Conservation (phyloP, 805 yeast species). For the Zygotorulaspora sp. region DNA sequence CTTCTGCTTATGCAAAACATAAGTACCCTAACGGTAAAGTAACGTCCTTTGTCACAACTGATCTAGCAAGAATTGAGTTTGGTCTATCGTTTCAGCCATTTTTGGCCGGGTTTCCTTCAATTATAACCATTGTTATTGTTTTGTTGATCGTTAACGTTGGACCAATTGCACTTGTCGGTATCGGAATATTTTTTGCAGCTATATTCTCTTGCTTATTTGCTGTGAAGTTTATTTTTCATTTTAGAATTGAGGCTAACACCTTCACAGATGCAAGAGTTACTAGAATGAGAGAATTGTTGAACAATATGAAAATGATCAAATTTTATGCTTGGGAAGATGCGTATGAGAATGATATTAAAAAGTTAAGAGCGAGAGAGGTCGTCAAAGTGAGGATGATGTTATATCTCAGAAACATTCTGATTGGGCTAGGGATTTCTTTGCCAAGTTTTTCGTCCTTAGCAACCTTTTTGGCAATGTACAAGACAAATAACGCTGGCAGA, state of each 20-base stretch:
- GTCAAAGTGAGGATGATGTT: slow-evolving; percentile 56
- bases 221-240: slow-evolving; percentile 49
- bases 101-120: slow-evolving; percentile 57
- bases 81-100: slow-evolving; percentile 68
- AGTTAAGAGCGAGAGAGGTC: slow-evolving; percentile 60
- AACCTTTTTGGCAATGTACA: slow-evolving; percentile 44
- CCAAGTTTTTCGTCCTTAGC: slow-evolving; percentile 71
- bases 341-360: slow-evolving; percentile 52
- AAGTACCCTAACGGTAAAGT: slow-evolving; percentile 64
- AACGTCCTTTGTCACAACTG: slow-evolving; percentile 77
- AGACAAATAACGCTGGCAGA: slow-evolving; percentile 39
- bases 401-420: slow-evolving; percentile 54
- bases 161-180: slow-evolving; percentile 66
- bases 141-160: slow-evolving; percentile 67
- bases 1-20: slow-evolving; percentile 54
- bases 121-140: slow-evolving; percentile 58
- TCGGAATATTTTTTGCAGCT: slow-evolving; percentile 48
- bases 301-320: slow-evolving; percentile 76
- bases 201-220: slow-evolving; percentile 40
- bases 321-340: slow-evolving; percentile 91
- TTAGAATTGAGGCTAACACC: slow-evolving; percentile 53
- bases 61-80: slow-evolving; percentile 72
- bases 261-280: slow-evolving; percentile 75
- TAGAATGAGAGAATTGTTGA: slow-evolving; percentile 71
- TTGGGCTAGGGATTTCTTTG: slow-evolving; percentile 61